Base-by-base conservation (phyloP, 768 basidiomycete species). In the Artomyces pyxidatus region DNA sequence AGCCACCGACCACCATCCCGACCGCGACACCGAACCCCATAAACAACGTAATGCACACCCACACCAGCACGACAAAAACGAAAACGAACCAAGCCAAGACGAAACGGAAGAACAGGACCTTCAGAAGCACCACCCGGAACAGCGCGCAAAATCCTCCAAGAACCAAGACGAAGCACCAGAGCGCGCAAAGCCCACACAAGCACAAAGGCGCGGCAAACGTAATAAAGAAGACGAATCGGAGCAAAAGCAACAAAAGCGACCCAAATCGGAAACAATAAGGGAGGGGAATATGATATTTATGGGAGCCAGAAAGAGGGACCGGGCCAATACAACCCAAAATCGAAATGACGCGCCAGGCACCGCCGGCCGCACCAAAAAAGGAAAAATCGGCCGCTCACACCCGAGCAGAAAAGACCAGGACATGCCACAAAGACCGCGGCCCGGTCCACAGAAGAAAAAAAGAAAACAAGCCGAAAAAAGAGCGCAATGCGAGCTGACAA, bases 61-160 rank as follows among this genome's bases (percentile, higher is more conserved):
- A 95, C 62, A 97, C 93, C 75, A 95, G 82, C n/a, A 75, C 68
- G 17, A 96, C 96, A 39, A 99, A 93, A 58, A 92, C 68, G 67
- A 98, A 99, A 64, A 98, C 98, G 78, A 98, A 87, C 1, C 82
- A 76, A 0, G 92, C 88, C 65, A 97, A 98, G 54, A 78, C 77
- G 42, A 95, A 85, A 47, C 94, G 90, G 68, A 98, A 98, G 50
- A 97, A 75, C 32, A 98, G 60, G 58, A 98, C 83, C 68, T 98
- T 97, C 86, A 98, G 93, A 65, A 98, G 78, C 81, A 95, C 90
- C 52, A 94, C 96, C 0, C 96, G 96, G 38, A 99, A 91, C 63
- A 99, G 89, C 65, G 98, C 98, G 76, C 96, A 98, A 0, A 94
- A 97, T 66, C 98, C 98, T 45, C 90, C 96, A 55, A 98, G 85